Percentiles rank a stretch among this genome's conserved stretches.
phyloP scores from a whole-genome alignment of 2,329 filamentous ascomycete genomes.

The Capronia americana region DNA sequence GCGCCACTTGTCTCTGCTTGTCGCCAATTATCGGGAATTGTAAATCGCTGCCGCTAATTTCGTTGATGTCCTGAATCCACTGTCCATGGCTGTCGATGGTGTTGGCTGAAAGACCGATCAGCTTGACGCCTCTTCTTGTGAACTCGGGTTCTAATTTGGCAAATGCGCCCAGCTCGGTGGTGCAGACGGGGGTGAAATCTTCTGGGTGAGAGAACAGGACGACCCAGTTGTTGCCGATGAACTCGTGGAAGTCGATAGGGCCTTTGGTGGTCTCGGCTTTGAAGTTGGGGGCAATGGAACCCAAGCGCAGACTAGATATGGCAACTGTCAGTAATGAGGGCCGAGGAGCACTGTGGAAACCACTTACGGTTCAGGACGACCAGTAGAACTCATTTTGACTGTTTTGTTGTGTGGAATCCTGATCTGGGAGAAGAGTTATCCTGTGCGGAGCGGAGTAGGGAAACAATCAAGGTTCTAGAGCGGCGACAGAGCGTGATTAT shows the following conservation, averaged over 20 bases:
- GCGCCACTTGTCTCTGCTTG: constrained; percentile 51
- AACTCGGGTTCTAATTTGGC: constrained; percentile 70
- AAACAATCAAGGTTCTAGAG: constrained; percentile 11
- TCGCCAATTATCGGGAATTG: constrained; percentile 55
- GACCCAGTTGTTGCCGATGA: constrained; percentile 73
- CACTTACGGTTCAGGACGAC: constrained; percentile 39
- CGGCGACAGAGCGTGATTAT: constrained; percentile 7
- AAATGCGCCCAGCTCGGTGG: constrained; percentile 68
- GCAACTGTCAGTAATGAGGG: constrained; percentile 17
- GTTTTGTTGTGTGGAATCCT: background rate
- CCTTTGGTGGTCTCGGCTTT: constrained; percentile 71
- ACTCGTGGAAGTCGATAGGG: constrained; percentile 73
- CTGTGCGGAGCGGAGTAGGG: constrained; percentile 2
- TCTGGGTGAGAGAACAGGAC: constrained; percentile 71
- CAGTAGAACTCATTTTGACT: constrained; percentile 33
- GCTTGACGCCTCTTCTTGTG: constrained; percentile 66
- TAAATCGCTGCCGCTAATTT: constrained; percentile 47
- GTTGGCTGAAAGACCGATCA: constrained; percentile 66
- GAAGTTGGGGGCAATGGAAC: constrained; percentile 72
- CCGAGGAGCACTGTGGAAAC: background rate
- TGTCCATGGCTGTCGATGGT: constrained; percentile 61
- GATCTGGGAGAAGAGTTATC: background rate
- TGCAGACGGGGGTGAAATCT: constrained; percentile 52
- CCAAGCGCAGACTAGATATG: constrained; percentile 63
- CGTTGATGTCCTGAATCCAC: constrained; percentile 62